Base-by-base conservation (phyloP, 2,329 filamentous ascomycete species). In the Penicillium thymicola region DNA sequence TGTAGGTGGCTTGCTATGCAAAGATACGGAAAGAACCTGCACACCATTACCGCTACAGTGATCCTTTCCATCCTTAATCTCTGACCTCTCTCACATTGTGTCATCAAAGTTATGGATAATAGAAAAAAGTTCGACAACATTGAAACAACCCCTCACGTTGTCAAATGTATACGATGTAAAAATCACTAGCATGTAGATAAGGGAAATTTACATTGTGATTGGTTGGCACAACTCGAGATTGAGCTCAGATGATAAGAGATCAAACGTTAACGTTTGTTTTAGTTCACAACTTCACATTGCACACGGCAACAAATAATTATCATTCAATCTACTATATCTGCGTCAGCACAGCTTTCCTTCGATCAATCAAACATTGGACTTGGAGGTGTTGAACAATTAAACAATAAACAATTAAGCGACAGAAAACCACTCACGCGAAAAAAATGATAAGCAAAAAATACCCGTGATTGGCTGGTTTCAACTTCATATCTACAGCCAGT, bases 401-500 rank as follows among this genome's bases (percentile, higher is more conserved):
- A 21, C 7, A 27, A 27, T 27, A 23, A 25, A 21, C 10, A 25
- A 25, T 42, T 42, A 36, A 54, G 44, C 37, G 41, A 52, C 40
- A 51, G 40, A 23, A 27, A 34, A 18, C 1, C 25, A 25, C 45
- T 23, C 57, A 7, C 3, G 18, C 10, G 21, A 52, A 27, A 10
- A 38, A 38, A 30, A 49, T 54, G 64, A 66, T 66, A 66, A 65
- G 60, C 30, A 25, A n/a, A 25, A 25, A n/a, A 25, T 28, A 43
- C 5, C 38, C 34, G 34, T 70, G 64, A 71, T 72, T 71, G 69
- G 69, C 40, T 40, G 30, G 25, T 9, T 27, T 23, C n/a, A 50
- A 58, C 52, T 38, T 65, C 60, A 65, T 70, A 70, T 70, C 67
- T 70, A 66, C 64, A 64, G 56, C 67, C 67, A 67, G 62, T 69